Percentiles rank a stretch among this genome's conserved stretches.
Evolutionary conservation across 495 filamentous ascomycete genomes (phyloP).

Genomic region (Lindgomyces ingoldianus): DNA sequence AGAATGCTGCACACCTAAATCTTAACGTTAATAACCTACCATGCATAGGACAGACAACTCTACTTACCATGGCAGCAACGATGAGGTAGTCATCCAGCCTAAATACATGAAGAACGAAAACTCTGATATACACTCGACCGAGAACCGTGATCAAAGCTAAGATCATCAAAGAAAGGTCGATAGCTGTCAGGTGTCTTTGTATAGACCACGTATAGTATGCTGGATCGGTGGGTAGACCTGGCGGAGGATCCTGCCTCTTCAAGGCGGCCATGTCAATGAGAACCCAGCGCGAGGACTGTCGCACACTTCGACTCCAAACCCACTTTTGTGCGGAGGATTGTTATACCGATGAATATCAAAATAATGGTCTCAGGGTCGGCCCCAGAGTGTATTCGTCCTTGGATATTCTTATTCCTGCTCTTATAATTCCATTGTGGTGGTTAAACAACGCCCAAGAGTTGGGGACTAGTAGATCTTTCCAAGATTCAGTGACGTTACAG

Average conservation of each 20-base stretch:
- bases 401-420: too few relatives aligned
- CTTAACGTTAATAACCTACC: background rate
- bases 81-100: conserved; percentile 36
- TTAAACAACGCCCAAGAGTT: background rate
- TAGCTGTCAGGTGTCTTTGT: conserved; percentile 12
- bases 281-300: background rate
- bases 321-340: background rate
- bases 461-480: background rate
- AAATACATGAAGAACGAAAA: conserved; percentile 15
- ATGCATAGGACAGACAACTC: background rate
- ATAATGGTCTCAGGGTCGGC: background rate
- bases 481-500: background rate
- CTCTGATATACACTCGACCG: conserved; percentile 18
- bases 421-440: background rate
- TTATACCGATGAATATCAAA: background rate
- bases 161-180: conserved; percentile 10
- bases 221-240: conserved; percentile 10
- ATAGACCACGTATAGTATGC: conserved; percentile 16
- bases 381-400: background rate
- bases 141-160: conserved; percentile 20
- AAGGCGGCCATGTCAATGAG: conserved; percentile 8
- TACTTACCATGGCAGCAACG: conserved; percentile 30
- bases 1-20: conserved; percentile 12
- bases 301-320: background rate
- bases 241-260: conserved; percentile 7